Conservation (phyloP, 2,329 filamentous ascomycete genomes). For the Paraphoma chrysanthemicola region DNA sequence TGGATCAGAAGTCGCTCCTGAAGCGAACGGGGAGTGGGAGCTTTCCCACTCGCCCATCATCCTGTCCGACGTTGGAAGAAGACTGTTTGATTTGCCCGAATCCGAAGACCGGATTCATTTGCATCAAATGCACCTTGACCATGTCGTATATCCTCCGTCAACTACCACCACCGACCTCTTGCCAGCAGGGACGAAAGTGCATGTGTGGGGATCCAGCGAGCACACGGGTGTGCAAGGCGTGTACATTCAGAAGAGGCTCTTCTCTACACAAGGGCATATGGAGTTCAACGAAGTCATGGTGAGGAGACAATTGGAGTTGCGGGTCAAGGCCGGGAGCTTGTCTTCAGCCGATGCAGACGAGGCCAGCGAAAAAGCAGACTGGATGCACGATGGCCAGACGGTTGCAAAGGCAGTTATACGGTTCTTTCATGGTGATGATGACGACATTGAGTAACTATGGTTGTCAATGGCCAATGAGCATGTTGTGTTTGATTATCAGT, state of each 20-base stretch:
- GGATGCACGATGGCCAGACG: conserved; percentile 39
- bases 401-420: conserved; percentile 40
- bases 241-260: conserved; percentile 54
- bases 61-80: conserved; percentile 50
- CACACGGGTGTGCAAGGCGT: conserved; percentile 55
- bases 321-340: conserved; percentile 53
- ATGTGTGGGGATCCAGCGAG: conserved; percentile 57
- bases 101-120: conserved; percentile 45
- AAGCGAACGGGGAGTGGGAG: conserved; percentile 54
- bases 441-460: conserved; percentile 17
- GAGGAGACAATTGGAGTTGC: conserved; percentile 52
- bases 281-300: conserved; percentile 57
- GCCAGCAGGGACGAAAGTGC: conserved; percentile 50
- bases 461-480: too few species aligned
- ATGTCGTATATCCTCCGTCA: conserved; percentile 48
- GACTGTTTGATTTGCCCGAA: conserved; percentile 48
- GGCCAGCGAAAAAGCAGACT: conserved; percentile 39
- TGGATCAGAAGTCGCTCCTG: conserved; percentile 48
- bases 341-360: conserved; percentile 46
- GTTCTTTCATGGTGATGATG: conserved; percentile 45
- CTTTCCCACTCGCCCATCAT: conserved; percentile 52
- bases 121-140: conserved; percentile 59
- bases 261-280: conserved; percentile 57
- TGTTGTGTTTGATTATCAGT: too few species aligned
- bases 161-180: conserved; percentile 26